phyloP scores from a whole-genome alignment of 495 filamentous ascomycete species.

The Talaromyces ruber region DNA sequence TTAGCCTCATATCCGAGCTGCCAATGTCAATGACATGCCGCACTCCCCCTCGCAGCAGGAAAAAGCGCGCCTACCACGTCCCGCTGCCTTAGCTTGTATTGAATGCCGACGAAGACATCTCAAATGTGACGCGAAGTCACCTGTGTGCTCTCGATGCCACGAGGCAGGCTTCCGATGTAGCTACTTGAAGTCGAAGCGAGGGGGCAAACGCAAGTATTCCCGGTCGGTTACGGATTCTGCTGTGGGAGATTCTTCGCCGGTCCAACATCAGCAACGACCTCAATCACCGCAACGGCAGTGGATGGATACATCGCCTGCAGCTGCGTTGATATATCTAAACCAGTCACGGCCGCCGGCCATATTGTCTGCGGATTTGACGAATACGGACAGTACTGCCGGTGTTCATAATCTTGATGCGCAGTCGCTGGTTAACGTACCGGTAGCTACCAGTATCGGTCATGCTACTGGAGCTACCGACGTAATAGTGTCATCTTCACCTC shows the following conservation, averaged over 20 bases:
- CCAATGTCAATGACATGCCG: neutral
- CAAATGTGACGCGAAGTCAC: conserved; percentile 9
- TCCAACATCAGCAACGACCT: neutral
- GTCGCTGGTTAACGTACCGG: neutral
- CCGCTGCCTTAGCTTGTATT: conserved; percentile 9
- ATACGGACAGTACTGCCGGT: neutral
- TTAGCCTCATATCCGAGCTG: neutral
- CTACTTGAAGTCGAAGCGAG: conserved; percentile 4
- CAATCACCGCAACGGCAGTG: neutral
- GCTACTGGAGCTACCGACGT: neutral
- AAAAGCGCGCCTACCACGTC: neutral
- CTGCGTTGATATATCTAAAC: neutral
- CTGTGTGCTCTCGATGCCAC: conserved; percentile 5
- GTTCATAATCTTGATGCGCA: neutral
- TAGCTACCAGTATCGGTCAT: neutral
- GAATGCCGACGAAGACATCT: conserved; percentile 11
- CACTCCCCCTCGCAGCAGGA: conserved; percentile 3
- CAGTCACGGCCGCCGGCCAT: neutral
- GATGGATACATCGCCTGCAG: conserved; percentile 1
- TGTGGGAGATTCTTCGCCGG: neutral
- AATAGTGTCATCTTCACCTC: neutral
- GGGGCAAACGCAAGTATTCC: neutral
- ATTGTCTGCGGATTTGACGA: neutral
- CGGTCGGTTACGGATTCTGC: neutral
- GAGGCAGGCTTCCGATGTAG: neutral